Evolutionary conservation across 345 rosid species (phyloP).

Genomic region (Raphanus raphanistrum): DNA sequence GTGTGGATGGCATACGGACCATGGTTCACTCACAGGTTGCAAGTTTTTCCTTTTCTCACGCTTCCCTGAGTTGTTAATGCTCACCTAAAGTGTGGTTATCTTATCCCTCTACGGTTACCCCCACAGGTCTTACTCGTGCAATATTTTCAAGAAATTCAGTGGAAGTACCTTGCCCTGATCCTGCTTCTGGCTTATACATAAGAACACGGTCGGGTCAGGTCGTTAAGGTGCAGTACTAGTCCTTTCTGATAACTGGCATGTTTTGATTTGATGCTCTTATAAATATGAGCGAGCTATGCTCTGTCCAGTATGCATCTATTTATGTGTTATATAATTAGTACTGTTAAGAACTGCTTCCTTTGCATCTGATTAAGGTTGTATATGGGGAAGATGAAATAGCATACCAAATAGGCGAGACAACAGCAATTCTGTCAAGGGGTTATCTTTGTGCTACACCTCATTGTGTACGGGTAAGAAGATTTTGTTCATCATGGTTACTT

Average conservation of each 20-base stretch:
- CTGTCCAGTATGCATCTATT: conserved; percentile 1
- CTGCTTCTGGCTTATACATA: conserved; percentile 85
- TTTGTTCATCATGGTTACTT: background rate
- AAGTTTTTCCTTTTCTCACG: conserved; percentile 2
- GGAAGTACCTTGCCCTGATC: conserved; percentile 80
- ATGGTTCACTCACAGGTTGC: conserved; percentile 80
- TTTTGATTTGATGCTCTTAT: background rate
- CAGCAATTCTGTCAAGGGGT: conserved; percentile 72
- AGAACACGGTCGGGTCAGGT: conserved; percentile 73
- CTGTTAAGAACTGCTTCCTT: background rate
- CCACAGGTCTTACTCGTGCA: conserved; percentile 90
- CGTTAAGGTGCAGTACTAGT: conserved; percentile 60
- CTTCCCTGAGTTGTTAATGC: background rate
- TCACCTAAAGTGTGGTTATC: background rate
- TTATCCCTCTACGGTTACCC: conserved; percentile 23
- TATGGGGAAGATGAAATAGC: conserved; percentile 87
- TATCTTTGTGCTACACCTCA: conserved; percentile 97
- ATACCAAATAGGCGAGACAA: conserved; percentile 94
- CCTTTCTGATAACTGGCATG: conserved; percentile 3
- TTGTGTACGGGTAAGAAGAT: conserved; percentile 64
- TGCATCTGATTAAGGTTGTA: conserved; percentile 51
- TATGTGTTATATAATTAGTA: background rate
- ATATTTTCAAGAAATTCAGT: conserved; percentile 69
- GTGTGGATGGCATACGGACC: conserved; percentile 99
- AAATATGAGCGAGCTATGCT: background rate